Evolutionary conservation across 805 yeast species (phyloP).

Genomic region (Yamadazyma akitaensis): DNA sequence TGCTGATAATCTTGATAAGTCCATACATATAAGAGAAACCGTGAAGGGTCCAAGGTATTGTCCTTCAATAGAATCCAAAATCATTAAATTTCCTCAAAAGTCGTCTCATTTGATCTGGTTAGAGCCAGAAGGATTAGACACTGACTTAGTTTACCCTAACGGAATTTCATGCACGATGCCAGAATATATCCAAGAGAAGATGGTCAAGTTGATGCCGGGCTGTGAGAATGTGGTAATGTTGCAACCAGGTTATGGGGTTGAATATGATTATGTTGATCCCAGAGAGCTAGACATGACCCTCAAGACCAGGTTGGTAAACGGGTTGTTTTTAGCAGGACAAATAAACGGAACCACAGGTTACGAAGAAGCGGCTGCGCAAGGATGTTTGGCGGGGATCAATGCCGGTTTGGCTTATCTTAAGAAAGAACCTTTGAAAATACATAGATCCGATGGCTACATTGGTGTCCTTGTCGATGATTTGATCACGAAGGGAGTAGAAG

Average conservation of each 20-base stretch:
- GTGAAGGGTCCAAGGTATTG: conserved; percentile 97
- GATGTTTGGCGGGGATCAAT: conserved; percentile 91
- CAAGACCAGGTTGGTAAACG: conserved; percentile 76
- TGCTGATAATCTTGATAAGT: conserved; percentile 66
- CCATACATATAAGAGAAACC: conserved; percentile 88
- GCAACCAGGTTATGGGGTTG: conserved; percentile 99
- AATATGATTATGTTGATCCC: conserved; percentile 95
- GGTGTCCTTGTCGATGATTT: conserved; percentile 94
- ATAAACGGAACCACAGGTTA: conserved; percentile 98
- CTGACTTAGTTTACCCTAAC: conserved; percentile 89
- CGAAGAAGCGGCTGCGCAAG: conserved; percentile 98
- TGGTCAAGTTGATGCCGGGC: conserved; percentile 80
- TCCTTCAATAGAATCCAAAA: conserved; percentile 91
- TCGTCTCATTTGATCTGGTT: conserved; percentile 83
- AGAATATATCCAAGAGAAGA: conserved; percentile 75
- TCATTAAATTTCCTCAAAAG: conserved; percentile 76
- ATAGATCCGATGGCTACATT: conserved; percentile 80
- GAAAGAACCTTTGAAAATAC: conserved; percentile 48
- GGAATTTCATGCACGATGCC: conserved; percentile 98
- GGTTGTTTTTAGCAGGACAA: conserved; percentile 91
- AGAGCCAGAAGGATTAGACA: conserved; percentile 92
- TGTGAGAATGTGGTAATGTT: conserved; percentile 82
- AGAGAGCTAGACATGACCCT: conserved; percentile 73
- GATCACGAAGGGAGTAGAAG: conserved; percentile 92
- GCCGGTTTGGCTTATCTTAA: conserved; percentile 64